Evolutionary conservation across 768 basidiomycete species (phyloP), one percentile per base, ranked within the genome.

Genomic region (Serpula lacrymans): DNA sequence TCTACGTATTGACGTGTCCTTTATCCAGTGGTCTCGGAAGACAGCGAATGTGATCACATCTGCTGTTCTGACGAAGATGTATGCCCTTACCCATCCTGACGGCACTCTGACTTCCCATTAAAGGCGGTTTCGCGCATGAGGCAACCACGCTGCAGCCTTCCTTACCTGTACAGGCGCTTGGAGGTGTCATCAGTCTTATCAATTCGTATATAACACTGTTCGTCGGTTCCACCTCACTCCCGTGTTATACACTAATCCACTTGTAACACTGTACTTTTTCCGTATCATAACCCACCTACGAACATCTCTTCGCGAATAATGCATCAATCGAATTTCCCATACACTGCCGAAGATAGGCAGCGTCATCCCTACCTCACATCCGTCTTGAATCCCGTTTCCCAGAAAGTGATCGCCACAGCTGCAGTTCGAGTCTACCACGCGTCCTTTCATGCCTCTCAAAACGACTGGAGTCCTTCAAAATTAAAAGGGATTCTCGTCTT

Each of bases 341-440:
- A 64, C 62, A 64, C 60, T 39, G 42, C 60, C 49, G 55, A 62
- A 57, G 62, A 62, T 53, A 64, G 64, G 50, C 62, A 64, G 50
- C 60, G 60, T 43, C 60, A 64, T 49, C 60, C 60, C 17, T 64
- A 62, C 59, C 64, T 54, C 53, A 64, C 45, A 54, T 67, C 65
- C 40, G 59, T 64, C 50, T 68, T 70, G 41, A 56, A 63, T 26
- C 57, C 63, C 37, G 59, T 53, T 42, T 56, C 63, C 26, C 72
- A 75, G 50, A 64, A 71, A 25, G 64, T 77, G 34, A 66, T 79
- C 50, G 75, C 77, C n/a, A 63, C 66, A 4, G 78, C 78, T 34
- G 57, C 65, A 21, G 80, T 75, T 28, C 73, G 78, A 49, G 68
- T 83, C 23, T 84, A 84, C 54, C 78, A 83, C 56, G 72, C 78